Evolutionary conservation across 2,329 filamentous ascomycete species (phyloP), one percentile per base, ranked within the genome.

Genomic region (Pseudogymnoascus sp.): DNA sequence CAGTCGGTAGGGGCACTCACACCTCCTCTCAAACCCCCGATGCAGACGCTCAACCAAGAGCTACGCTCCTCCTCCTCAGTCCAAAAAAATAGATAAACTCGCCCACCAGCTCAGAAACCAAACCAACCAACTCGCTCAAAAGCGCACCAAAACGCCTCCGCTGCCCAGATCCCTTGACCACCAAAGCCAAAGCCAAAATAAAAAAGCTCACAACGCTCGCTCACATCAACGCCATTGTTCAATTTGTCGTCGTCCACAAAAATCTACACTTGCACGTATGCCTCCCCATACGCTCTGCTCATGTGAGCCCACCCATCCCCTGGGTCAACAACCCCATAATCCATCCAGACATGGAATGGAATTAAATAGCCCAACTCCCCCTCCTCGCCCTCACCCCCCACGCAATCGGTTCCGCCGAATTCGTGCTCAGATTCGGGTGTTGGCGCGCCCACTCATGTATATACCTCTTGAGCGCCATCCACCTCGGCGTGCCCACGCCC

Each of bases 361-460:
- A n/a, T 69, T 61, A 89, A 63, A 88, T 82, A 42, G 87, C 88
- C 88, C 88, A 92, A 69, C 87, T 90, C 62, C 88, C 88, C 70
- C 84, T 77, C 64, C 86, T 76, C 64, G 84, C 85, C 61, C 80
- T 77, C 58, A 89, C 83, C 10, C 88, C 88, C 88, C 88, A 90
- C 4, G 83, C 82, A 65, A 83, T 74, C 2, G 82, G 78, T 61
- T 80, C 80, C 25, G 69, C 67, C 65, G 84, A 79, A 62, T 79
- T 78, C 67, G 85, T 75, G 4, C 70, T 80, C 73, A 94, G 84
- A 65, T 84, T 82, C 4, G 92, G 90, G 72, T 95, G 90, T 74
- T 96, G 92, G 62, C 88, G 81, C 25, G 89, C 92, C 93, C 93
- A 97, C 73, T 96, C 92, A 37, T 82, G 81, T 39, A 97, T 89